Base-by-base conservation (phyloP, 176 grass and related monocot species). In the Aegilops umbellulata region DNA sequence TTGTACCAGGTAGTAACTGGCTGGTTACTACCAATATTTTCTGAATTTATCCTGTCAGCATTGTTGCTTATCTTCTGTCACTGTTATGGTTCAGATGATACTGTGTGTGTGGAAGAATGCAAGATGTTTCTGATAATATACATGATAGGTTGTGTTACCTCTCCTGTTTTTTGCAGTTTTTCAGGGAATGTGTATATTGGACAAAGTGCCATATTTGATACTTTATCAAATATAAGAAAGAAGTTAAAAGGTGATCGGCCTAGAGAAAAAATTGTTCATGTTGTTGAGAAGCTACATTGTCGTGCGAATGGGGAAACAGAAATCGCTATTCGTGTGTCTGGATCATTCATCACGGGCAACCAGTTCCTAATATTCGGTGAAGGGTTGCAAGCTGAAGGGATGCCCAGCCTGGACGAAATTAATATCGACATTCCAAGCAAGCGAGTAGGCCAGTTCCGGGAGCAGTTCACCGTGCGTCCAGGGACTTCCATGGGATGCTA, bases 221-320 rank as follows among this genome's bases (percentile, higher is more conserved):
- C 64, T 60, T 55, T 98, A 69, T 92, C 94, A 79, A 91, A 91
- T 76, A 88, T 95, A 91, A 88, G 97, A 53, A 92, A 86, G 65
- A 95, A 95, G 88, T 69, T 98, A 83, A 91, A 86, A 55, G 97
- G 97, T 39, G 84, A 93, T 19, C 82, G 84, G 14, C 90, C 93
- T 49, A 72, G 71, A 35, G 97, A 95, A 83, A 98, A 94, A 90
- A 91, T 98, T 42, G 92, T 95, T 36, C 97, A 98, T 92, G 88
- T 98, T n/a, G 84, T 95, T 8, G 92, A 98, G 85, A 98, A 95
- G 82, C 91, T 95, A 62, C 90, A 92, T 58, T 98, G 93, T 35
- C 92, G 90, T 22, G 42, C 86, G 2, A 75, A 91, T 8, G 90
- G 79, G 74, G 86, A 90, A 79, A 66, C 82, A 39, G 97, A 92